Percentiles rank a stretch among this genome's conserved stretches.
Conservation (phyloP, 306 rosid species). For the Quercus ilex region DNA sequence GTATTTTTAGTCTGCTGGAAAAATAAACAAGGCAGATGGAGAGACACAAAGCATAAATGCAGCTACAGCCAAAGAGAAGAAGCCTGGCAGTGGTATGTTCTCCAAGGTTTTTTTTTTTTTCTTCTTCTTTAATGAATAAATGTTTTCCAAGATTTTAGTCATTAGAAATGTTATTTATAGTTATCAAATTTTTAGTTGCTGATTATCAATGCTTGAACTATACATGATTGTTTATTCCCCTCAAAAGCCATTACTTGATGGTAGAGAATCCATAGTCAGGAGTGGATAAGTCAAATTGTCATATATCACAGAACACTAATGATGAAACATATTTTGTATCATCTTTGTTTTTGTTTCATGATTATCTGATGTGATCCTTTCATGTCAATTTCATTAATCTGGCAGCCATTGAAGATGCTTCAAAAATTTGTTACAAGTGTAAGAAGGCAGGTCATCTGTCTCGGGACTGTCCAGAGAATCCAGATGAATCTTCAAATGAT, state of each 20-base stretch:
- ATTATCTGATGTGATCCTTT: not conserved
- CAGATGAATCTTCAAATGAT: constrained; percentile 32
- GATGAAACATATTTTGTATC: constrained; percentile 1
- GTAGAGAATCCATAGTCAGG: not conserved
- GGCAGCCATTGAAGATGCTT: constrained; percentile 62
- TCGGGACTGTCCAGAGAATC: constrained; percentile 78
- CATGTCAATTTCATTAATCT: constrained; percentile 12
- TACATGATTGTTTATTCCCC: not conserved
- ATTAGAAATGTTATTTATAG: not conserved
- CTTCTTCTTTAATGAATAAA: too few relatives aligned
- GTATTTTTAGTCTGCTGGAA: constrained; percentile 81
- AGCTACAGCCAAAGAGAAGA: constrained; percentile 40
- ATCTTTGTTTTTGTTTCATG: not conserved
- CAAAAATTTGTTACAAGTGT: constrained; percentile 90
- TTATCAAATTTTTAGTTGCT: not conserved
- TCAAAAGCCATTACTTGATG: constrained; percentile 10
- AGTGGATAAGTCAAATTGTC: not conserved
- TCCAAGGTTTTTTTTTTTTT: not conserved
- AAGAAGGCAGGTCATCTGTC: constrained; percentile 90
- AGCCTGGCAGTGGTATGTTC: constrained; percentile 40
- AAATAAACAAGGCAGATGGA: constrained; percentile 46
- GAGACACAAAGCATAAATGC: constrained; percentile 38
- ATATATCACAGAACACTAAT: not conserved
- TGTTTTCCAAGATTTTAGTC: not conserved
- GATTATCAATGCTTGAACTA: not conserved